These are phyloP conservation scores for Penicillium glabrum DNA, from an alignment of 2,329 filamentous ascomycete species.

Conservation along the genomic window DNA sequence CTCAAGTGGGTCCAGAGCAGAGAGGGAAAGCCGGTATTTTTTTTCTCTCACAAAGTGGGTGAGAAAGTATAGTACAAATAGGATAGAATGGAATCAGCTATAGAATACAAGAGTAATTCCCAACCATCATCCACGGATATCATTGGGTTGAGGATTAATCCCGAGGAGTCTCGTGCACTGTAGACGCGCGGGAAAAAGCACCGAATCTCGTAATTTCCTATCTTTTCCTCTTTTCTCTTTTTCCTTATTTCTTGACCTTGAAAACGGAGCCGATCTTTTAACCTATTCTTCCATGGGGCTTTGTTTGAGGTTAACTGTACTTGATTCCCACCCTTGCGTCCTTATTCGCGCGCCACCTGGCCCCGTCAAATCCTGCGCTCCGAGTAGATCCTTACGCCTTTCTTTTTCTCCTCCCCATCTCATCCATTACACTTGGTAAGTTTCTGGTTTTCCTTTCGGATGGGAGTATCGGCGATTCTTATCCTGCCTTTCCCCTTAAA, in stretches of 20 bases:
- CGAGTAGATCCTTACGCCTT: slow-evolving; percentile 10
- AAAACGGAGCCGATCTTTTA: not conserved
- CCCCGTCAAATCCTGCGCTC: slow-evolving; percentile 18
- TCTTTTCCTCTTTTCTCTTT: slow-evolving; percentile 5
- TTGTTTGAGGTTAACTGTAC: not conserved
- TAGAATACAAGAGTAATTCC: not conserved
- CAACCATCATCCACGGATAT: not conserved
- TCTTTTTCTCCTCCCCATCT: not conserved
- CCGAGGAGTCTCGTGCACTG: not conserved
- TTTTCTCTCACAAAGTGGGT: not conserved
- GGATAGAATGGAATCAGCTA: not conserved
- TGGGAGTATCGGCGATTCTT: not conserved
- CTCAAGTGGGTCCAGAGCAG: not conserved
- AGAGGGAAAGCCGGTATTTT: not conserved
- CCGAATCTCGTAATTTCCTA: slow-evolving; percentile 2
- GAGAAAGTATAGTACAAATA: no score
- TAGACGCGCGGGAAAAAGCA: slow-evolving; percentile 12
- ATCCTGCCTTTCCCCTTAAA: not conserved
- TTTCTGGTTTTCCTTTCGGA: not conserved
- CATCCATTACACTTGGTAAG: not conserved
- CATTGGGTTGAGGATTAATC: not conserved
- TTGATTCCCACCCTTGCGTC: slow-evolving; percentile 3
- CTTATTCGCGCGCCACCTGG: slow-evolving; percentile 1
- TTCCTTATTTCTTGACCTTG: not conserved
- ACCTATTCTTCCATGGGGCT: not conserved